Percentiles rank a stretch among this genome's conserved stretches.
phyloP scores from a whole-genome alignment of 768 basidiomycete genomes.

The Mycena latifolia region DNA sequence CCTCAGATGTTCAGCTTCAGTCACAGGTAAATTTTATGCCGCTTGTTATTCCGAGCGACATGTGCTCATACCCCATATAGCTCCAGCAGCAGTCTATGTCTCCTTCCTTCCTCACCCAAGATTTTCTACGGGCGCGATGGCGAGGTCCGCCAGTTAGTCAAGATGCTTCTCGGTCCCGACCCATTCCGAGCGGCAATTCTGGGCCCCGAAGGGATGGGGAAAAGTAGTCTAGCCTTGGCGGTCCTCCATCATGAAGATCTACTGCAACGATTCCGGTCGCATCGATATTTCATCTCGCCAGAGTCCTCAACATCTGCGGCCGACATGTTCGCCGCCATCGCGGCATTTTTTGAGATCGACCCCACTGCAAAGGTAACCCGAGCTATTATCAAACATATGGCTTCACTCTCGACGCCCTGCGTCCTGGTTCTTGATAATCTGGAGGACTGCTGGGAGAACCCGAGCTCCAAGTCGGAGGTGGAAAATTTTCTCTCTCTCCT shows the following conservation, averaged over 20 bases:
- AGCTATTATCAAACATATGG: neutral
- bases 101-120: conserved; percentile 19
- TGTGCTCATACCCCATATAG: neutral
- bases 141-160: neutral
- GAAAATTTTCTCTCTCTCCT: conserved; percentile 11
- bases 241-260: conserved; percentile 7
- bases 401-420: neutral
- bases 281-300: conserved; percentile 4
- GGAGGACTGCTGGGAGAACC: conserved; percentile 9
- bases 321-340: conserved; percentile 10
- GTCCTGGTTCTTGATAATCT: conserved; percentile 12
- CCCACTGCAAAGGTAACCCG: neutral
- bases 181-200: conserved; percentile 8
- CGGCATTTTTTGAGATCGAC: conserved; percentile 2
- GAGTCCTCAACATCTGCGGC: conserved; percentile 9
- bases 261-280: neutral
- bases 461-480: neutral
- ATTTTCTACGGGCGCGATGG: conserved; percentile 22
- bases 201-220: conserved; percentile 20
- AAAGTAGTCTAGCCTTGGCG: conserved; percentile 14
- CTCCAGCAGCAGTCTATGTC: conserved; percentile 15
- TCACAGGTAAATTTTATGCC: conserved; percentile 8
- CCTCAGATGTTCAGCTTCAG: conserved; percentile 12
- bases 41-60: neutral
- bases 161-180: neutral